These are phyloP conservation scores for Grosmannia clavigera DNA, from an alignment of 2,329 filamentous ascomycete genomes.

Conservation along the genomic window DNA sequence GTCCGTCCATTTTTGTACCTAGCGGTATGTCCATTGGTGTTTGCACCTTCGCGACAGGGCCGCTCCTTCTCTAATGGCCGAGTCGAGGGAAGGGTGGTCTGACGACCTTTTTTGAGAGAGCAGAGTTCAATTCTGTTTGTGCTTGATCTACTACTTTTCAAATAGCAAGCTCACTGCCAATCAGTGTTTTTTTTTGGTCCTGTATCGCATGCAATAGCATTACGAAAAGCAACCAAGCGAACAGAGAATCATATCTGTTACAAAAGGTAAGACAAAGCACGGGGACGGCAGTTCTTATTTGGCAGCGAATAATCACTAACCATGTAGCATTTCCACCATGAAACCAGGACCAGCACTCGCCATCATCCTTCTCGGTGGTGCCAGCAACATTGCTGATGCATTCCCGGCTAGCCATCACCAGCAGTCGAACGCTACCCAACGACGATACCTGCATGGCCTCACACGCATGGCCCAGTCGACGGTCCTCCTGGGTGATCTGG, in stretches of 20 bases:
- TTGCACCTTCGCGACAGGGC: background rate
- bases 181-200: background rate
- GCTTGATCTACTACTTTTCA: background rate
- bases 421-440: too few species aligned
- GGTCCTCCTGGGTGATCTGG: conserved; percentile 25
- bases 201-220: background rate
- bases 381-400: background rate
- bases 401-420: background rate
- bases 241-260: background rate
- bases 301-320: background rate
- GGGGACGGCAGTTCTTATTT: too few species aligned
- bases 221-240: background rate
- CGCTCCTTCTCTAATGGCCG: background rate
- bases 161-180: background rate
- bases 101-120: background rate
- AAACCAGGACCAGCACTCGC: background rate
- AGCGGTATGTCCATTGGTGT: background rate
- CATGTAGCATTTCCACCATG: background rate
- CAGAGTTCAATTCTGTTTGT: background rate
- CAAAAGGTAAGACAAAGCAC: background rate
- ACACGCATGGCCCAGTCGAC: conserved; percentile 1
- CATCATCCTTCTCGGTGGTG: background rate
- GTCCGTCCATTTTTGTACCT: background rate
- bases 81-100: background rate
- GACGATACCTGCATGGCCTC: too few species aligned